Percentiles rank a stretch among this genome's conserved stretches.
These are phyloP conservation scores for Dentipellis fragilis DNA, from an alignment of 768 basidiomycete genomes.

Conservation along the genomic window DNA sequence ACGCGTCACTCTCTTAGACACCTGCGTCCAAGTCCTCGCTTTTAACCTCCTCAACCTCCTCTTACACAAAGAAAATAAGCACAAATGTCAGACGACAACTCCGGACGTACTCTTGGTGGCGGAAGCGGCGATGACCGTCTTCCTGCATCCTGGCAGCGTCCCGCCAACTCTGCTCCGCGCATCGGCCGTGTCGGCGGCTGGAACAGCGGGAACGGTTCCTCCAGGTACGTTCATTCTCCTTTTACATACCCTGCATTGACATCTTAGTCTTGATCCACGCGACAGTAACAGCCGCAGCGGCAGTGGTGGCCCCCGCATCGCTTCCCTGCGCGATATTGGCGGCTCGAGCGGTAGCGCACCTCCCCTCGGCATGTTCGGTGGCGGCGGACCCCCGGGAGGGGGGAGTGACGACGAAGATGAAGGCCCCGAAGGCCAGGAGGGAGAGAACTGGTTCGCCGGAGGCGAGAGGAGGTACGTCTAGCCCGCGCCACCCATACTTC, in stretches of 20 bases:
- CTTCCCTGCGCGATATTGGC: slow-evolving; percentile 18
- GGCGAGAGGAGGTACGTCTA: slow-evolving; percentile 74
- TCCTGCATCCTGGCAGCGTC: slow-evolving; percentile 5
- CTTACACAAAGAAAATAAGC: background rate
- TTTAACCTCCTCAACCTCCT: background rate
- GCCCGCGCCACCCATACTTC: background rate
- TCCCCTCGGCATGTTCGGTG: background rate
- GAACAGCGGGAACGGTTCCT: slow-evolving; percentile 7
- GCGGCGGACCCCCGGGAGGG: slow-evolving; percentile 13
- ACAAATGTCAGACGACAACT: background rate
- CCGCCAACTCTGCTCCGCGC: slow-evolving; percentile 4
- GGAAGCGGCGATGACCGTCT: background rate
- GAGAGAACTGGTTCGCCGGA: slow-evolving; percentile 76
- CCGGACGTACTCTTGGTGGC: slow-evolving; percentile 8
- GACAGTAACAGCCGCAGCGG: slow-evolving; percentile 1
- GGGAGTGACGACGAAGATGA: slow-evolving; percentile 42
- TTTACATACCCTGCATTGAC: background rate
- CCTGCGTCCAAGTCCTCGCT: background rate
- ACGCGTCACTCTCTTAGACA: too few relatives aligned
- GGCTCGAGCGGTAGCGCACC: slow-evolving; percentile 8
- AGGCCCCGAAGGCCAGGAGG: slow-evolving; percentile 36
- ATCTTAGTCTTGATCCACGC: background rate
- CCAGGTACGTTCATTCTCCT: slow-evolving; percentile 3
- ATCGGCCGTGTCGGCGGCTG: slow-evolving; percentile 18
- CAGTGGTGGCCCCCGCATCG: slow-evolving; percentile 15